These are phyloP conservation scores for Triticum turgidum DNA, from an alignment of 176 grass and related monocot species.

Conservation along the genomic window DNA sequence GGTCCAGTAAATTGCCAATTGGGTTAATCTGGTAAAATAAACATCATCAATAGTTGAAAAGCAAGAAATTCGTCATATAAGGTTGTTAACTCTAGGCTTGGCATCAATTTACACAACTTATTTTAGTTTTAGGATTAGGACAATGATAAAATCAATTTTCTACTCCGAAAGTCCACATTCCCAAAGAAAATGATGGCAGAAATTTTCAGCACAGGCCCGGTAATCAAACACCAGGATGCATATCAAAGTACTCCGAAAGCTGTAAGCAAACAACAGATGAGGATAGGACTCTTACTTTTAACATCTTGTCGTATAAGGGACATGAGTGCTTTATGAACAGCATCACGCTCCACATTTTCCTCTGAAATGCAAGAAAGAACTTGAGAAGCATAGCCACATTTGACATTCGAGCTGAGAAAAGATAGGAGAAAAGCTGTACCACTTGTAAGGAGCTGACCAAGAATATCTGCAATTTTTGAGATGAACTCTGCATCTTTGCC, in stretches of 20 bases:
- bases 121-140: constrained; percentile 17
- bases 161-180: background rate
- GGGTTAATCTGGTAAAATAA: constrained; percentile 7
- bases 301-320: constrained; percentile 93
- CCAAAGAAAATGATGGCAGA: constrained; percentile 18
- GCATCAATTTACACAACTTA: background rate
- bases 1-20: constrained; percentile 3
- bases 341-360: constrained; percentile 99
- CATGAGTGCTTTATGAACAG: constrained; percentile 95
- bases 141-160: background rate
- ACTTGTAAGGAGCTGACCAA: constrained; percentile 81
- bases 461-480: constrained; percentile 93
- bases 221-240: constrained; percentile 13
- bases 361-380: constrained; percentile 44
- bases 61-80: constrained; percentile 7
- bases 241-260: constrained; percentile 6
- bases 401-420: constrained; percentile 14
- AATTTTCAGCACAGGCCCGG: background rate
- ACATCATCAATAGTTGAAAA: background rate
- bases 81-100: background rate
- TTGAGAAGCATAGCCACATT: constrained; percentile 23
- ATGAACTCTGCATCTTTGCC: constrained; percentile 90
- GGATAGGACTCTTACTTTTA: constrained; percentile 60
- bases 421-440: constrained; percentile 60
- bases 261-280: constrained; percentile 19